Conservation (phyloP, 192 early-diverging fungal species). For the Backusella tarrabulga region DNA sequence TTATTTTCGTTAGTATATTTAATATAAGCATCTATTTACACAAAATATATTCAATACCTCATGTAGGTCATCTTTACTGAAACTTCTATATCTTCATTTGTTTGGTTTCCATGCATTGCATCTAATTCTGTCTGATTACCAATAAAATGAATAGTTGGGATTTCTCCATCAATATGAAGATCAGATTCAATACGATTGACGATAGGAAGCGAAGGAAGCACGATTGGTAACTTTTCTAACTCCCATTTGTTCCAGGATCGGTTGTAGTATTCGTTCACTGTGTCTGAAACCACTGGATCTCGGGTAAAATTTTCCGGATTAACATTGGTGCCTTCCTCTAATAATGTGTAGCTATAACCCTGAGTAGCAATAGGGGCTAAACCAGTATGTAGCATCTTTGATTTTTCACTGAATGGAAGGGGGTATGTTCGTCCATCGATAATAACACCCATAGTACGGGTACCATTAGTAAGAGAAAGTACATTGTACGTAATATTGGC, state of each 20-base stretch:
- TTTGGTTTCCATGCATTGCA: background rate
- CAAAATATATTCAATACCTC: background rate
- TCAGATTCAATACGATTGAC: slow-evolving; percentile 2
- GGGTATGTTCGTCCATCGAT: background rate
- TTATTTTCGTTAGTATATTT: background rate
- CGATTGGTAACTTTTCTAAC: background rate
- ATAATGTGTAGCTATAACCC: background rate
- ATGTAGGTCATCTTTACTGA: slow-evolving; percentile 7
- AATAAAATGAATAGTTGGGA: slow-evolving; percentile 1
- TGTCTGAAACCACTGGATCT: background rate
- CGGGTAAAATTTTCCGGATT: background rate
- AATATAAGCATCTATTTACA: background rate
- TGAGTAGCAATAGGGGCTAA: background rate
- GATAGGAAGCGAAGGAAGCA: slow-evolving; percentile 8
- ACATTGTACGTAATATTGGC: background rate
- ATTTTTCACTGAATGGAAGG: background rate
- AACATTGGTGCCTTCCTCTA: background rate
- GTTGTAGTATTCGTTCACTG: background rate
- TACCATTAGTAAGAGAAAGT: background rate
- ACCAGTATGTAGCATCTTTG: background rate
- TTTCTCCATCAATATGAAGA: slow-evolving; percentile 6
- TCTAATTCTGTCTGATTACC: slow-evolving; percentile 1
- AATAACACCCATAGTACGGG: background rate
- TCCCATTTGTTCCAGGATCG: slow-evolving; percentile 1
- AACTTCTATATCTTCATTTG: background rate